Evolutionary conservation across 163 green algal genomes (phyloP), one percentile per base, ranked within the genome.

Genomic region (Chloroidium sp.): DNA sequence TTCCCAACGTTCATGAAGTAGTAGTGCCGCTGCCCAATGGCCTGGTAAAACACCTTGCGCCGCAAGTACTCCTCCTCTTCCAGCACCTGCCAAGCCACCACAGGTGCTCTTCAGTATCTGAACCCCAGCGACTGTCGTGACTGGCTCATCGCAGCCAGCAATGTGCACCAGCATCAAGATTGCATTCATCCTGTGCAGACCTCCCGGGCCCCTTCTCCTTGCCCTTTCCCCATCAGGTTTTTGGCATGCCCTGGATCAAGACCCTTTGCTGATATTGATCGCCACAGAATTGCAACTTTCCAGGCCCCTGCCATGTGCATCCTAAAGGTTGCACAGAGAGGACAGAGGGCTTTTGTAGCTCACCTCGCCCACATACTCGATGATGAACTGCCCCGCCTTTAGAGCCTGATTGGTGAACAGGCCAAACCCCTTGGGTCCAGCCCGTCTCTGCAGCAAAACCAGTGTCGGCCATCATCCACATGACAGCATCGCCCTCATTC

Each of bases 1-100:
- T 98, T 97, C 62, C 95, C 96, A 14, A 99, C 86, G 77, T 96
- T 97, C 96, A 99, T 99, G 90, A 99, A 99, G 88, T 99, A 99
- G 86, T 96, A 97, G 88, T 99, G 96, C 2, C 94, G 91, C 90
- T 97, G 91, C 0, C 91, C 91, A 58, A 76, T 83, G 58, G 80
- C 83, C 14, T 83, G 81, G 76, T 93, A 93, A 83, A 94, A 97
- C 74, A 74, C 74, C 86, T 95, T 95, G 62, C 95, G 88, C 78
- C 91, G 83, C 77, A 89, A 75, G 88, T 99, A 98, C 90, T 97
- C 93, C 80, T 97, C 92, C 84, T 98, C 94, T 81, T 98, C 92
- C 76, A 99, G 90, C 83, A 98, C 92, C 87, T 86, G 69, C n/a
- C 36, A 36, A 36, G 36, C 36, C 36, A 36, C 36, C 36, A 36